Evolutionary conservation across 352 stramenopile species (phyloP).

Genomic region (Phytophthora aleatoria): DNA sequence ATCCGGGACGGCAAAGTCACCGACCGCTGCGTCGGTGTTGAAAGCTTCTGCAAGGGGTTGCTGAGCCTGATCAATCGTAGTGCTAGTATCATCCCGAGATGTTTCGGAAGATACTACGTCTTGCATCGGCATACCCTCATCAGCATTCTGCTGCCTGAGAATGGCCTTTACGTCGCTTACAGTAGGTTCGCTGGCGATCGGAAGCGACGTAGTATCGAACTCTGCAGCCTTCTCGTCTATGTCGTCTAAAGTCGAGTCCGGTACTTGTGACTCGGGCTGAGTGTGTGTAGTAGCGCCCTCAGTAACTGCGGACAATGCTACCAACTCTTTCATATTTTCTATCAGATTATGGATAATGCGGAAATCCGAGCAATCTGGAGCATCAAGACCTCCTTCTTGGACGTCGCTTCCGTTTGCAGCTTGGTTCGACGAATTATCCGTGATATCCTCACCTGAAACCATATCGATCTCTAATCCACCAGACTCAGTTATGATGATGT

Average conservation of each 20-base stretch:
- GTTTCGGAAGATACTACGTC: neutral
- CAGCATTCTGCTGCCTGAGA: neutral
- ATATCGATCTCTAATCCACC: neutral
- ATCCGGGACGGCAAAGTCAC: slow-evolving; percentile 12
- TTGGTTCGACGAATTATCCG: neutral
- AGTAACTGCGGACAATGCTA: neutral
- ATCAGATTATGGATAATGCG: slow-evolving; percentile 7
- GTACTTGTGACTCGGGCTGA: neutral
- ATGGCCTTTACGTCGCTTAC: neutral
- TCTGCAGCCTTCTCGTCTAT: neutral
- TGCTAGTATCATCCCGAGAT: neutral
- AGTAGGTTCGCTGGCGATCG: neutral
- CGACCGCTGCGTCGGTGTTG: neutral
- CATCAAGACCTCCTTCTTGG: neutral
- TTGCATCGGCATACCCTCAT: neutral
- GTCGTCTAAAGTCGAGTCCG: neutral
- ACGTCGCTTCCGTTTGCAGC: neutral
- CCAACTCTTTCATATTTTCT: slow-evolving; percentile 5
- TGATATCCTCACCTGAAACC: too few species aligned
- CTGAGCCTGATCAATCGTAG: neutral
- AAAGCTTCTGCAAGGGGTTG: neutral
- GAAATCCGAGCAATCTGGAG: neutral
- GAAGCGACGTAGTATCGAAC: neutral
- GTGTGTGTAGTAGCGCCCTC: neutral
- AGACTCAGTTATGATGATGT: neutral